Percentiles rank a stretch among this genome's conserved stretches.
These are phyloP conservation scores for Elasticomyces elasticus DNA, from an alignment of 495 filamentous ascomycete species.

Conservation along the genomic window DNA sequence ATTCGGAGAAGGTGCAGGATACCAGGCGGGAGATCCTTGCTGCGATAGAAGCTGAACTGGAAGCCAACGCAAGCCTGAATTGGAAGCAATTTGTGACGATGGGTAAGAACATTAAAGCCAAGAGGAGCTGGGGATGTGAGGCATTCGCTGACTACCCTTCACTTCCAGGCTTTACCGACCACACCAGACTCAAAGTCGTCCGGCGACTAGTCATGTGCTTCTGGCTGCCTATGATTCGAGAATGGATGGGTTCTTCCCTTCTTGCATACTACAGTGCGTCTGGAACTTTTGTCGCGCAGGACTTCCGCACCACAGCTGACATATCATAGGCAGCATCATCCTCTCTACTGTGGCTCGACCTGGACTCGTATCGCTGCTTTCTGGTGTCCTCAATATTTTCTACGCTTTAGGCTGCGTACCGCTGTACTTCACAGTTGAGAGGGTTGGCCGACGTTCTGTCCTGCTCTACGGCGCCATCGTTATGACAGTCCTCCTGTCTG, in stretches of 20 bases:
- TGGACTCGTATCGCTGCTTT: slow-evolving; percentile 15
- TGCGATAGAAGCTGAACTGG: slow-evolving; percentile 20
- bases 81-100: slow-evolving; percentile 23
- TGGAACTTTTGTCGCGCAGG: background rate
- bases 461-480: slow-evolving; percentile 22
- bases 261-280: slow-evolving; percentile 25
- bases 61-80: slow-evolving; percentile 19
- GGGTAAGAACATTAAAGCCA: too few species aligned
- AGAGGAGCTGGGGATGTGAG: too few species aligned
- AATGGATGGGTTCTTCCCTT: slow-evolving; percentile 23
- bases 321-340: slow-evolving; percentile 17
- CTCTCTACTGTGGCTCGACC: slow-evolving; percentile 19
- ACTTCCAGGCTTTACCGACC: slow-evolving; percentile 20
- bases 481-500: slow-evolving; percentile 19
- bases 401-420: slow-evolving; percentile 24
- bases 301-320: background rate
- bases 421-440: slow-evolving; percentile 24
- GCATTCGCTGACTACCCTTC: too few species aligned
- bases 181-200: slow-evolving; percentile 22
- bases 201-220: slow-evolving; percentile 22
- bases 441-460: slow-evolving; percentile 19
- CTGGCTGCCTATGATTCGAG: slow-evolving; percentile 22
- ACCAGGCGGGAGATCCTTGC: slow-evolving; percentile 19
- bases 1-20: slow-evolving; percentile 15
- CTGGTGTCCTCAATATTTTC: slow-evolving; percentile 24